Conservation (phyloP, 2,329 filamentous ascomycete genomes). For the Penicillium sp. region DNA sequence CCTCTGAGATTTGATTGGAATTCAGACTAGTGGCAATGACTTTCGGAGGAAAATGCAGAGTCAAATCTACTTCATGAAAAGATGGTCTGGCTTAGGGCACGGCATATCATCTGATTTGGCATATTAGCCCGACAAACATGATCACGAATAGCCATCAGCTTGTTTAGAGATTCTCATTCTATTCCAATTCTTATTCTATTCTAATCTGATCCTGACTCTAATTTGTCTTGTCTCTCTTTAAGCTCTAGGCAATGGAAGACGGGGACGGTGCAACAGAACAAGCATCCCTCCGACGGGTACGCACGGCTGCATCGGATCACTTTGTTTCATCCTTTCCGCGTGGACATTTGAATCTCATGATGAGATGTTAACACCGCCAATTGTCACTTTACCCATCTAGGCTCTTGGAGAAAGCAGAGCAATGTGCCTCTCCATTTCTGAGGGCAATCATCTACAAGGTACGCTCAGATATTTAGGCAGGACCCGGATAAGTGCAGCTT, state of each 20-base stretch:
- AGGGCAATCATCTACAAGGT: slow-evolving; percentile 1
- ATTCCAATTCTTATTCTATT: too few species aligned
- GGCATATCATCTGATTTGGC: slow-evolving; percentile 7
- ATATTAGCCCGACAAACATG: neutral
- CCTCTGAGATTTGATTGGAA: slow-evolving; percentile 10
- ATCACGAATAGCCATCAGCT: neutral
- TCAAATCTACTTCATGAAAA: neutral
- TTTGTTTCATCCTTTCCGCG: slow-evolving; percentile 19
- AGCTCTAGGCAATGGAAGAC: slow-evolving; percentile 11
- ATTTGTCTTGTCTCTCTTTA: neutral
- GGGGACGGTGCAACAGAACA: slow-evolving; percentile 19
- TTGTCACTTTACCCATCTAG: neutral
- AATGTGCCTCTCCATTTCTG: neutral
- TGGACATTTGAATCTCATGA: slow-evolving; percentile 4
- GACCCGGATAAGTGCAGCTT: slow-evolving; percentile 7
- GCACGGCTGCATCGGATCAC: slow-evolving; percentile 16
- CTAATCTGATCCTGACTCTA: too few species aligned
- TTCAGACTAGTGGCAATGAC: slow-evolving; percentile 8
- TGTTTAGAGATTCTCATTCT: neutral
- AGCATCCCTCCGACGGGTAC: slow-evolving; percentile 19
- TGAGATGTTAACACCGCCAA: neutral
- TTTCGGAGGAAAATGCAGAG: slow-evolving; percentile 11
- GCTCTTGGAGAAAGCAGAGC: neutral
- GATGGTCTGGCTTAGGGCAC: neutral
- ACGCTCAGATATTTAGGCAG: neutral